Evolutionary conservation across 768 basidiomycete species (phyloP), one percentile per base, ranked within the genome.

Genomic region (Sporobolomyces pararoseus): DNA sequence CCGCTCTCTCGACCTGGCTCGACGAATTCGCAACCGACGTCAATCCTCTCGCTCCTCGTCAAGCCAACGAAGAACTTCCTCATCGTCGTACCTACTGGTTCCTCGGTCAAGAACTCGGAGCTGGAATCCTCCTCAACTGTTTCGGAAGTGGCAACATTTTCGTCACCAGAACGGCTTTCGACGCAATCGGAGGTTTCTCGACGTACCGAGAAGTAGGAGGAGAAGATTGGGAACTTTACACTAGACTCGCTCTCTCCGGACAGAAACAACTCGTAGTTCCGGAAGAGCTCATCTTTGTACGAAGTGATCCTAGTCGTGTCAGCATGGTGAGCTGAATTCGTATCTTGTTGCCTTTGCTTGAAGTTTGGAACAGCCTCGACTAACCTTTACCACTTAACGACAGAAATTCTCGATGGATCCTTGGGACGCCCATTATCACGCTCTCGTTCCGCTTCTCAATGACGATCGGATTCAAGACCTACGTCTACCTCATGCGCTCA

Each of bases 331-430:
- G 68, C 17, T 10, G 14, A 5, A 29, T 17, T 31, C 35, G 5
- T 42, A 42, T 17, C 39, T n/a, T n/a, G n/a, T n/a, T n/a, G n/a
- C n/a, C n/a, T n/a, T n/a, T 42, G 39, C 39, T 42, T 42, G 39
- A 17, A 42, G 39, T 9, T 42, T 17, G 39, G 10, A 9, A n/a
- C n/a, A 9, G 9, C 17, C 39, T 42, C 39, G 39, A 42, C 39
- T 25, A 12, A 17, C 32, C 23, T 6, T 4, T 0, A 27, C 23
- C 17, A 19, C 37, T 51, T 25, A 3, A 23, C 23, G 4, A 46
- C 68, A 73, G 72, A 73, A 73, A 64, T 73, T 66, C 57, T 66
- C 72, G 39, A 73, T 73, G 72, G 72, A 73, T 51, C 72, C 68
- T 4, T 69, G 64, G 65, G 64, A 70, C 39, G 68, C 72, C 19